A percentile compares a stretch with the other conserved stretches of the same genome.
These are phyloP conservation scores for Schizonepeta tenuifolia DNA, from an alignment of 257 asterid species.

Conservation along the genomic window DNA sequence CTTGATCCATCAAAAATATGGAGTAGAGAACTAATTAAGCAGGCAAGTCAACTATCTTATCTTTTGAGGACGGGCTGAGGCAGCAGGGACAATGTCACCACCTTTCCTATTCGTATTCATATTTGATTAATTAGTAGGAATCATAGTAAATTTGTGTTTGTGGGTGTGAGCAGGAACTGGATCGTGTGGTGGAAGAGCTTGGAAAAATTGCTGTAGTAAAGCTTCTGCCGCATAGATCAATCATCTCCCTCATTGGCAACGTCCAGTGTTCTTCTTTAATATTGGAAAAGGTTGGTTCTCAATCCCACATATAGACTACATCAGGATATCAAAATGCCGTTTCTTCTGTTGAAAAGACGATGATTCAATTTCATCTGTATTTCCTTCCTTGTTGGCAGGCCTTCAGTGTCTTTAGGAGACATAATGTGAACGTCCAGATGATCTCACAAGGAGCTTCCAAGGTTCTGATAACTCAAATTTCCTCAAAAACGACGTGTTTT, in stretches of 20 bases:
- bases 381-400: constrained; percentile 52
- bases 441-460: constrained; percentile 91
- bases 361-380: background rate
- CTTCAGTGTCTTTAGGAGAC: constrained; percentile 56
- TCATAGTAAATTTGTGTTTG: background rate
- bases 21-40: constrained; percentile 85
- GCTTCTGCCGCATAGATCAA: constrained; percentile 68
- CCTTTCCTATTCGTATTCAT: too few species aligned
- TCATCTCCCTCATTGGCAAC: constrained; percentile 77
- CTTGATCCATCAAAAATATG: constrained; percentile 83
- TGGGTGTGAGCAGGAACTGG: constrained; percentile 58
- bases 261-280: constrained; percentile 68
- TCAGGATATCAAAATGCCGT: background rate
- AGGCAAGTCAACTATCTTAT: constrained; percentile 48
- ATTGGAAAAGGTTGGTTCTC: constrained; percentile 56
- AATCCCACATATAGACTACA: background rate
- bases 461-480: constrained; percentile 32
- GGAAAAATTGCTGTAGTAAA: constrained; percentile 73
- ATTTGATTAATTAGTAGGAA: background rate
- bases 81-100: too few species aligned
- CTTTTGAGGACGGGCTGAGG: too few species aligned
- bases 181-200: constrained; percentile 69
- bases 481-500: background rate
- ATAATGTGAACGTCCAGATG: constrained; percentile 80
- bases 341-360: background rate